phyloP scores from a whole-genome alignment of 768 basidiomycete species.

The Phlegmacium glaucopus region DNA sequence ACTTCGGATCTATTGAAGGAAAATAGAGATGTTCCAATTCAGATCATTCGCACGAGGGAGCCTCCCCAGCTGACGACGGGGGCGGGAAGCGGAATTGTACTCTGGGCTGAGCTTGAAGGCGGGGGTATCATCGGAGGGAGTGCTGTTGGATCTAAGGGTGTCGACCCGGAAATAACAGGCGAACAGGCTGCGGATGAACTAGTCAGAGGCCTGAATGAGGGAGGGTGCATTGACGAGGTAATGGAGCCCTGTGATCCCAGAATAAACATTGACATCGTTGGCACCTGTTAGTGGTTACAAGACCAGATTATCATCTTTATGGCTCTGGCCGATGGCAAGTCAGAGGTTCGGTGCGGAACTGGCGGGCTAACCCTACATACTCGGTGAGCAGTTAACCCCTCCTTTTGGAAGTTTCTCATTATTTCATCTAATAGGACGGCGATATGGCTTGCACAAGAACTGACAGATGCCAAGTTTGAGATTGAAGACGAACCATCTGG shows the following conservation, averaged over 20 bases:
- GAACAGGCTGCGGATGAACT: constrained; percentile 60
- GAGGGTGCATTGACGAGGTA: constrained; percentile 75
- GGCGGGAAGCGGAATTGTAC: constrained; percentile 65
- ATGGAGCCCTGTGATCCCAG: constrained; percentile 1
- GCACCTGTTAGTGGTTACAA: constrained; percentile 38
- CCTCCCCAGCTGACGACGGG: constrained; percentile 45
- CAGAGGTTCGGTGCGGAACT: constrained; percentile 49
- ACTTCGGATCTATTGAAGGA: constrained; percentile 10
- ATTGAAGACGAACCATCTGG: constrained; percentile 42
- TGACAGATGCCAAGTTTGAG: constrained; percentile 65
- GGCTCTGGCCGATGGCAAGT: constrained; percentile 65
- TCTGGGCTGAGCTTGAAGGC: constrained; percentile 71
- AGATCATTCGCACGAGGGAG: constrained; percentile 41
- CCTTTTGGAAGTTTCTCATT: not conserved
- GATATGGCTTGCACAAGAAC: constrained; percentile 67
- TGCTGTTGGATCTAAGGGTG: constrained; percentile 54
- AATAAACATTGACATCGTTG: not conserved
- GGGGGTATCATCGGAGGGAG: constrained; percentile 71
- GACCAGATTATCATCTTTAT: constrained; percentile 81
- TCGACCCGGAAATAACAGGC: constrained; percentile 46
- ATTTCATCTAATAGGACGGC: constrained; percentile 44
- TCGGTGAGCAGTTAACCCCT: constrained; percentile 39
- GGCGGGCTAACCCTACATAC: constrained; percentile 69
- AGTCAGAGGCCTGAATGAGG: constrained; percentile 52
- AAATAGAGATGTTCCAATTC: constrained; percentile 29